These are phyloP conservation scores for Calonectria hongkongensis DNA, from an alignment of 2,329 filamentous ascomycete genomes.

Conservation along the genomic window DNA sequence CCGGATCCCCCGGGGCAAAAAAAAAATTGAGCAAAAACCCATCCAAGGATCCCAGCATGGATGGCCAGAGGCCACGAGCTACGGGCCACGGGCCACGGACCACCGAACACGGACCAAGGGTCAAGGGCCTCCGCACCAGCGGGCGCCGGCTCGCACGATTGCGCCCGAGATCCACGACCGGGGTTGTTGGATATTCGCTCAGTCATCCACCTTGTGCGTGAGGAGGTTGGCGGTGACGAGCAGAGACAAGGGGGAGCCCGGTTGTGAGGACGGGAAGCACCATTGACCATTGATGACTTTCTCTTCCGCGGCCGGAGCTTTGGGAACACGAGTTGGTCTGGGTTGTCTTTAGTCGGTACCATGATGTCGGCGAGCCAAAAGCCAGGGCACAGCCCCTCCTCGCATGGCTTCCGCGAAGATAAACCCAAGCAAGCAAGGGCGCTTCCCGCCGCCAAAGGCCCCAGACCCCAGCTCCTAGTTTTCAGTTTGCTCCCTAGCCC, in stretches of 20 bases:
- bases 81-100: constrained; percentile 47
- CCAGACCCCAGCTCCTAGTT: constrained; percentile 23
- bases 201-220: constrained; percentile 38
- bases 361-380: constrained; percentile 35
- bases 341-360: constrained; percentile 32
- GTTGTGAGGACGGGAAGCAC: constrained; percentile 29
- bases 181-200: constrained; percentile 53
- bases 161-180: constrained; percentile 48
- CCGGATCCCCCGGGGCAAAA: constrained; percentile 48
- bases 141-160: constrained; percentile 52
- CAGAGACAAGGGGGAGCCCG: constrained; percentile 44
- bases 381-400: constrained; percentile 35
- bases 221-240: constrained; percentile 51
- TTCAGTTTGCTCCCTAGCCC: constrained; percentile 21
- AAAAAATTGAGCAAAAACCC: constrained; percentile 30
- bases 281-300: constrained; percentile 5
- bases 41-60: constrained; percentile 23
- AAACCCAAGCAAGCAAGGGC: constrained; percentile 35
- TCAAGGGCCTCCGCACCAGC: constrained; percentile 51
- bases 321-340: constrained; percentile 20
- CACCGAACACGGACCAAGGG: constrained; percentile 43
- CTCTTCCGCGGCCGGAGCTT: constrained; percentile 4
- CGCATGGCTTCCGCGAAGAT: constrained; percentile 29
- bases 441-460: constrained; percentile 29
- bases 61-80: constrained; percentile 42